Base-by-base conservation (phyloP, 164 flowering plant species). In the Stephania cephalantha region DNA sequence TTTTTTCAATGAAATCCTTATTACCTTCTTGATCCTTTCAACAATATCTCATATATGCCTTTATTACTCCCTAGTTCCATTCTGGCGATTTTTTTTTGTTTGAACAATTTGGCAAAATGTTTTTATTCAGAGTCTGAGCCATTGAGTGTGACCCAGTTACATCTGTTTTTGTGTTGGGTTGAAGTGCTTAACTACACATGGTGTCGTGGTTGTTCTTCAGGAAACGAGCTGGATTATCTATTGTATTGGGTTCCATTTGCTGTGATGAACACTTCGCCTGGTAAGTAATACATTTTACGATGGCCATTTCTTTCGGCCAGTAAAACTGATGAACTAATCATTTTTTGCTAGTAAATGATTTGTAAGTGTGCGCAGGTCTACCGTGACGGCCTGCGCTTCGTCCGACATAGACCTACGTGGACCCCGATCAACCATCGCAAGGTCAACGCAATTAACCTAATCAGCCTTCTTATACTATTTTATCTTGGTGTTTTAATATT, bases 241-340 rank as follows among this genome's bases (percentile, higher is more conserved):
- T 91, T 9, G 89, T 94, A 52, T 80, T 84, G 85, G 88, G 89
- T 58, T 91, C 98, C 67, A 92, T 94, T 65, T 92, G 94, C 85
- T 94, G 98, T 50, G 95, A 92, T 73, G 97, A 94, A 55, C 98
- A 94, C 83, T 94, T 94, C 82, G 82, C 83, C 61, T 92, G 97
- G 98, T 91, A 73, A 76, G 81, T 46, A 45, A 35, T 4, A 8
- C 9, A 4, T 48, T 6, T 50, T 29, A 68, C 52, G 22, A 52
- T 6, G 1, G 25, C 18, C 48, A 5, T 73, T 73, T 76, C 1
- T 17, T 66, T 74, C 64, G 4, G 35, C 13, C 48, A 15, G 2
- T 67, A 13, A 58, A 29, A 71, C 68, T 55, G 55, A 45, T 61
- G 4, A 29, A 35, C 25, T 50, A 73, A 67, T 45, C 12, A 48